Conservation (phyloP, 805 yeast genomes). For the Helenozyma baotianmanensis region DNA sequence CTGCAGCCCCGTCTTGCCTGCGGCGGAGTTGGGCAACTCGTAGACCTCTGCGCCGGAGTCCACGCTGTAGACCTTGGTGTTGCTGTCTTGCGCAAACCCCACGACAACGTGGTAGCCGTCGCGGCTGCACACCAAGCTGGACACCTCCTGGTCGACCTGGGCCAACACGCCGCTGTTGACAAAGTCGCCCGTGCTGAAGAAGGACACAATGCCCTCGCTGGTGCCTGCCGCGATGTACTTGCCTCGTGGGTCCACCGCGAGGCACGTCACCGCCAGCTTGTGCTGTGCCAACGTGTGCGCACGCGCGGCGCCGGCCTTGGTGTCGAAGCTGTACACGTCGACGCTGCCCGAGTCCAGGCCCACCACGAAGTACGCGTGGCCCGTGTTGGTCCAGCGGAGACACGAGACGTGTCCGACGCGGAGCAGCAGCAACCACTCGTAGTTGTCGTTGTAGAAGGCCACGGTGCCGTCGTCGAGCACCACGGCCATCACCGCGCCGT, state of each 20-base stretch:
- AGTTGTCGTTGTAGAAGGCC: slow-evolving; percentile 30
- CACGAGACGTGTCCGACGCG: slow-evolving; percentile 31
- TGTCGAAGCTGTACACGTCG: slow-evolving; percentile 17
- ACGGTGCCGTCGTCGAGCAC: slow-evolving; percentile 38
- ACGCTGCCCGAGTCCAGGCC: slow-evolving; percentile 49
- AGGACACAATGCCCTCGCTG: slow-evolving; percentile 50
- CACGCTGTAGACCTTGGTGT: slow-evolving; percentile 36
- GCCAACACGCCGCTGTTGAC: slow-evolving; percentile 32
- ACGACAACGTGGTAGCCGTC: slow-evolving; percentile 47
- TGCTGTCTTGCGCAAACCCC: slow-evolving; percentile 39
- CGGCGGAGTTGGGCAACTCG: slow-evolving; percentile 17
- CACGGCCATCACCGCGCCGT: slow-evolving; percentile 44
- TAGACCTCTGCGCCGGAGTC: slow-evolving; percentile 24
- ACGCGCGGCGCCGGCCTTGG: background rate
- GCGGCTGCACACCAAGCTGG: slow-evolving; percentile 33
- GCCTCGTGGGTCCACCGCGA: slow-evolving; percentile 52
- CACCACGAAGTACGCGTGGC: slow-evolving; percentile 26
- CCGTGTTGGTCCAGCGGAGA: slow-evolving; percentile 43
- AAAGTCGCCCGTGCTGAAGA: slow-evolving; percentile 44
- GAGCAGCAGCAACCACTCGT: slow-evolving; percentile 22
- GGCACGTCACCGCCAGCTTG: slow-evolving; percentile 33
- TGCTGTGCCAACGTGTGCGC: slow-evolving; percentile 2
- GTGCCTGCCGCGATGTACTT: slow-evolving; percentile 49
- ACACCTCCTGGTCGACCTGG: slow-evolving; percentile 40
- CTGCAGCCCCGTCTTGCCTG: slow-evolving; percentile 2